Evolutionary conservation across 2,329 filamentous ascomycete genomes (phyloP).

Genomic region (Didymella pomorum): DNA sequence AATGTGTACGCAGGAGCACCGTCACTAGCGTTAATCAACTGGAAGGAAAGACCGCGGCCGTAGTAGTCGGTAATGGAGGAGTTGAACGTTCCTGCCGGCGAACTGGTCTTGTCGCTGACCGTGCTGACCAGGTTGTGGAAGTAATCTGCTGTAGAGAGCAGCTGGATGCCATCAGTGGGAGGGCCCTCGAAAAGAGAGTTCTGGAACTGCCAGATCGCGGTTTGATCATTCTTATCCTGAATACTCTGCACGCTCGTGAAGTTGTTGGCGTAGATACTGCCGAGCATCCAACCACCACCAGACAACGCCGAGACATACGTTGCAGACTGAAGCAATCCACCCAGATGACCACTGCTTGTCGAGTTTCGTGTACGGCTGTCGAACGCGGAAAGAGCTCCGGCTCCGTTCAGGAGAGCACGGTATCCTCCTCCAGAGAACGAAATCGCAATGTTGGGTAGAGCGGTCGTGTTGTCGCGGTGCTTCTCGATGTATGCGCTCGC

Average conservation of each 20-base stretch:
- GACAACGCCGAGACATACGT: slow-evolving; percentile 85
- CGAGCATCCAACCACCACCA: slow-evolving; percentile 84
- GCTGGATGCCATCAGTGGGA: slow-evolving; percentile 57
- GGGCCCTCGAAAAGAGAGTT: slow-evolving; percentile 70
- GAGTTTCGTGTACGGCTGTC: slow-evolving; percentile 74
- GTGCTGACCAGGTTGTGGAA: slow-evolving; percentile 66
- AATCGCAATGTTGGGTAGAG: slow-evolving; percentile 74
- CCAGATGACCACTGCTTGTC: slow-evolving; percentile 71
- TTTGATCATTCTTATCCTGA: slow-evolving; percentile 55
- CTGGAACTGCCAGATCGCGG: slow-evolving; percentile 68
- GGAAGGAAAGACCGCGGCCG: slow-evolving; percentile 83
- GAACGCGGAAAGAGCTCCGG: slow-evolving; percentile 79
- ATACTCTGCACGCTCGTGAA: slow-evolving; percentile 73
- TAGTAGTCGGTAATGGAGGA: slow-evolving; percentile 87
- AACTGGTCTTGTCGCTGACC: slow-evolving; percentile 68
- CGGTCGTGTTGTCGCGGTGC: slow-evolving; percentile 62
- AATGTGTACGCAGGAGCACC: slow-evolving; percentile 80
- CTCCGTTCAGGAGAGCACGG: slow-evolving; percentile 84
- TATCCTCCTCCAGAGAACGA: slow-evolving; percentile 87
- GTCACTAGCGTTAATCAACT: slow-evolving; percentile 77
- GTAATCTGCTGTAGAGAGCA: slow-evolving; percentile 67
- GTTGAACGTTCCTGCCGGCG: slow-evolving; percentile 65
- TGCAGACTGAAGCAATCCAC: slow-evolving; percentile 79
- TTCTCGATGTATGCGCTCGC: slow-evolving; percentile 74
- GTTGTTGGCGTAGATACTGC: slow-evolving; percentile 80